Base-by-base conservation (phyloP, 305 asterid species). In the Fraxinus dipetala region DNA sequence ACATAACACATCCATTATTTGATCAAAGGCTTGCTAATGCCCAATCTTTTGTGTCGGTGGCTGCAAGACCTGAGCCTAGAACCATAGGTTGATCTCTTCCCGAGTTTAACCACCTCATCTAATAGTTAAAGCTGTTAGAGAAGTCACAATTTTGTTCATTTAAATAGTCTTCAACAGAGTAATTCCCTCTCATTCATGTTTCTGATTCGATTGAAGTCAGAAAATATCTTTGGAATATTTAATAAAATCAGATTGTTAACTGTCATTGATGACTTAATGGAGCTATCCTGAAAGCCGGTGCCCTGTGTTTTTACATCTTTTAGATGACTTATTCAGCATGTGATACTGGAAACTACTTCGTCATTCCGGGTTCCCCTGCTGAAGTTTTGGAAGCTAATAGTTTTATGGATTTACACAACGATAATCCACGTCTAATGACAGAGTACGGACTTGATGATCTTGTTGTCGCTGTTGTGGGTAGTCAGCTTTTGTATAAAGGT, bases 271-370 rank as follows among this genome's bases (percentile, higher is more conserved):
- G 28, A 14, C 79, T 76, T 26, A 28, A 6, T 22, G 28, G 20
- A 30, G 78, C 5, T 79, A 69, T 70, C 78, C 72, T 70, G 56
- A 72, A 24, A 61, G 48, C 7, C 10, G 0, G 69, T 31, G 56
- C 65, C 70, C 77, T 36, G 4, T 36, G 51, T 81, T 76, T 81
- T n/a, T 84, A 40, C 81, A 26, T 81, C 32, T 74, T 86, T 89
- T 92, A 96, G 98, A 87, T 96, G 83, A 89, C 89, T 24, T 91
- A 96, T 87, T 94, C 97, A 10, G 72, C 82, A 28, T 89, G 88
- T 76, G 99, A 96, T 84, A 88, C 97, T 85, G 99, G 97, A 81
- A 96, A 96, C 87, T 96, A 89, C 89, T 89, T 90, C 72, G 97
- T 96, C 80, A 91, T 95, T 83, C 98, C 96, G 43, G 97, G 97